Evolutionary conservation across 352 stramenopile species (phyloP).

Genomic region (Pythium guiyangense): DNA sequence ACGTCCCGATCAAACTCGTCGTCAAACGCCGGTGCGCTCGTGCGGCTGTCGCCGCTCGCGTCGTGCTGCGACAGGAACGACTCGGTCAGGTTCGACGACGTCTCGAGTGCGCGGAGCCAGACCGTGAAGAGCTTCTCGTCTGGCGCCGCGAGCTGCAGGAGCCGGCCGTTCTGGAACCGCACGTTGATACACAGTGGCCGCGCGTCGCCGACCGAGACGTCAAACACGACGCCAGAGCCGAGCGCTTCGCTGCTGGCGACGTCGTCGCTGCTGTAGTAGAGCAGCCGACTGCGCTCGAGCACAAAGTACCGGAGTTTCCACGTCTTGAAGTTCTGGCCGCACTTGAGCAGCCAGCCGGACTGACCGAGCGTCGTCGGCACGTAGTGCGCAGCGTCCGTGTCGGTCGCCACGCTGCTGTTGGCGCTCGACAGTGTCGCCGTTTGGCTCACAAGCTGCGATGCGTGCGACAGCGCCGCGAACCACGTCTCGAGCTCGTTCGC

Average conservation of each 20-base stretch:
- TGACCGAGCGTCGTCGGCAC: constrained; percentile 4
- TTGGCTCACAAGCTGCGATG: constrained; percentile 12
- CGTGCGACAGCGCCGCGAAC: constrained; percentile 31
- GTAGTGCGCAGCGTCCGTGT: too few species aligned
- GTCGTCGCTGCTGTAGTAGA: constrained; percentile 42
- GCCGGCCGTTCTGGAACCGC: constrained; percentile 68
- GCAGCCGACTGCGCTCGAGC: constrained; percentile 54
- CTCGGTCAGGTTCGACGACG: constrained; percentile 56
- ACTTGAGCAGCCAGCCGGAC: constrained; percentile 73
- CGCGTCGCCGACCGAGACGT: constrained; percentile 46
- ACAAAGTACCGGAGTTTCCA: constrained; percentile 84
- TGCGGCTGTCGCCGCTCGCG: constrained; percentile 16
- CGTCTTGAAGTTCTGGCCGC: constrained; percentile 76
- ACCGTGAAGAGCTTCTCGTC: constrained; percentile 45
- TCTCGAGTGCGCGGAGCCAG: constrained; percentile 49
- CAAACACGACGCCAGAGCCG: constrained; percentile 64
- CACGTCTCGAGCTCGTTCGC: constrained; percentile 42
- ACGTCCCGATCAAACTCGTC: constrained; percentile 52
- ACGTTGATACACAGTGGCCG: constrained; percentile 62
- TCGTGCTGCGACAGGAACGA: constrained; percentile 48
- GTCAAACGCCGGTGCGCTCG: constrained; percentile 16
- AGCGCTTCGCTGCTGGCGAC: constrained; percentile 32
- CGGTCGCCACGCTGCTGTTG: too few species aligned
- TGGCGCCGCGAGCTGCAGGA: constrained; percentile 58
- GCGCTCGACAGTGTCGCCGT: constrained; percentile 14